Base-by-base conservation (phyloP, 805 yeast genomes). In the Suhomyces faveliae region DNA sequence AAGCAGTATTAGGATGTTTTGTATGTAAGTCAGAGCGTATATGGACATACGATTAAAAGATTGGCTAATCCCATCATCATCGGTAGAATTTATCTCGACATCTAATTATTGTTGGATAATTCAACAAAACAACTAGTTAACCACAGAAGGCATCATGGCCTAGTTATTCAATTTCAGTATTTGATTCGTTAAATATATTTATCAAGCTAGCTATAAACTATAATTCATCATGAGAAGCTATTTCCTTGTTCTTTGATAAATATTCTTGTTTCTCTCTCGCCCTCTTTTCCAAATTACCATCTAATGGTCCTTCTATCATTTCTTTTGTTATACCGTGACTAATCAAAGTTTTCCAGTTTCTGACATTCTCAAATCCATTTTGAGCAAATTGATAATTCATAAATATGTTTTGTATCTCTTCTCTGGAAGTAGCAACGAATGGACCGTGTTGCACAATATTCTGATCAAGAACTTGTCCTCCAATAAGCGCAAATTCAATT, bases 401-500 rank as follows among this genome's bases (percentile, higher is more conserved):
- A 59, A 88, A 83, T 0, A 89, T 94, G 56, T 85, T 67, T 54
- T 81, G 76, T 50, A 90, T 84, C 53, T 79, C 81, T 45, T 82
- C 85, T 46, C 75, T 74, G 19, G 85, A 69, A 6, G 87, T 79
- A 51, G 87, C 92, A 15, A 90, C 97, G 61, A 90, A 91, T 11
- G 97, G 97, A 15, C 97, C 97, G 62, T 89, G 85, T 62, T 90
- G 96, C 24, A 88, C 86, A 46, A 86, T 75, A n/a, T 81, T 79
- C 70, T 89, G 96, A 55, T 87, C 78, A 48, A 88, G 70, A 19
- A 79, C 77, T 61, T 86, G 67, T 49, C 96, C 96, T 25, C 89
- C 94, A 52, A 89, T 72, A 13, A 89, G 53, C 4, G 85, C 83
- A 59, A 89, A 83, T 54, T 84, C 82, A 2, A 89, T 72, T 30